Conservation (phyloP, 257 asterid species). For the Nicotiana benthamiana region DNA sequence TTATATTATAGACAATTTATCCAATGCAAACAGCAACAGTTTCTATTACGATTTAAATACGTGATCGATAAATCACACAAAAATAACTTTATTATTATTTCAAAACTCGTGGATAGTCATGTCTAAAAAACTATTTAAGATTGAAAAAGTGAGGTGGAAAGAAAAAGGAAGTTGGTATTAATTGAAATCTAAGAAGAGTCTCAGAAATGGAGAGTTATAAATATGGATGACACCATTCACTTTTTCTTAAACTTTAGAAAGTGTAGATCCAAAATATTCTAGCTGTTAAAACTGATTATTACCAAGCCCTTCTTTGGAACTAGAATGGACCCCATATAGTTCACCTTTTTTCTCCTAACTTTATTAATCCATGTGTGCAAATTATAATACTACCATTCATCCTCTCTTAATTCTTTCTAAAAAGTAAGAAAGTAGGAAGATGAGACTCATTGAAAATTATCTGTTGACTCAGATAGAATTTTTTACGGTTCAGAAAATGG, state of each 20-base stretch:
- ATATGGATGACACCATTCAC: not conserved
- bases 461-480: too few relatives aligned
- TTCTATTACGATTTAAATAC: rapidly evolving
- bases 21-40: too few relatives aligned
- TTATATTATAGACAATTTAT: too few relatives aligned
- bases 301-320: not conserved
- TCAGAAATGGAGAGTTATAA: not conserved
- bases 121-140: too few relatives aligned
- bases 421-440: not conserved
- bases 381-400: not conserved
- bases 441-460: not conserved
- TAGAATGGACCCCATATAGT: not conserved
- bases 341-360: not conserved
- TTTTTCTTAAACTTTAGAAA: not conserved
- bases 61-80: too few relatives aligned
- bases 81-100: too few relatives aligned
- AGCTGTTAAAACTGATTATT: slow-evolving; percentile 10
- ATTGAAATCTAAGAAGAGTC: slow-evolving; percentile 18
- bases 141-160: not conserved
- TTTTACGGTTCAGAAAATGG: too few relatives aligned
- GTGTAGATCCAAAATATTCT: not conserved
- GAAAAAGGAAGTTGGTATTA: not conserved
- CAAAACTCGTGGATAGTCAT: too few relatives aligned
- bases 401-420: not conserved
- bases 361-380: not conserved